Conservation (phyloP, 1,139 yeast genomes). For the Saccharomyces hybrid region DNA sequence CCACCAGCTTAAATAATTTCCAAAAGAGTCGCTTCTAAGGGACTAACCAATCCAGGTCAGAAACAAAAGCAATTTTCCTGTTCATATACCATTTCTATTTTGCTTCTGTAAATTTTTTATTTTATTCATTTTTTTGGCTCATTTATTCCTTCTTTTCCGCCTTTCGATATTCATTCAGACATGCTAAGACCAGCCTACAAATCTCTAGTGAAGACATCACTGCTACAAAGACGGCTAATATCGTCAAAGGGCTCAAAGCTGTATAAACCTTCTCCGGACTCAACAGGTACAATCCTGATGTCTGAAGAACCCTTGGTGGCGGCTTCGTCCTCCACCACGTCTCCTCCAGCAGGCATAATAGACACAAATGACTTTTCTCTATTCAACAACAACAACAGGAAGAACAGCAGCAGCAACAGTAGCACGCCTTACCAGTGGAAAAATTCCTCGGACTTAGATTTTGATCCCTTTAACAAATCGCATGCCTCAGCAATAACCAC, state of each 20-base stretch:
- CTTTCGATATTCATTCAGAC: neutral
- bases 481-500: constrained; percentile 20
- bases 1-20: neutral
- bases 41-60: neutral
- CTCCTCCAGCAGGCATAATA: constrained; percentile 6
- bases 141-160: neutral
- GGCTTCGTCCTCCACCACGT: neutral
- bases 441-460: constrained; percentile 10
- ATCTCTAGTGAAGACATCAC: neutral
- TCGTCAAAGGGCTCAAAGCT: constrained; percentile 15
- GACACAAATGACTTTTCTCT: neutral
- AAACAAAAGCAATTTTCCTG: neutral
- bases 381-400: neutral
- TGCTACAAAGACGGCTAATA: constrained; percentile 1
- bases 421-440: neutral
- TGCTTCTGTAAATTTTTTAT: neutral
- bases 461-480: constrained; percentile 25
- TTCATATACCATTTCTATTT: neutral
- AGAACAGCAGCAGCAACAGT: neutral
- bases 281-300: neutral
- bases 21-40: neutral
- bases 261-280: constrained; percentile 10
- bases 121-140: neutral
- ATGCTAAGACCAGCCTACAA: neutral
- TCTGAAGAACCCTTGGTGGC: neutral